Evolutionary conservation across 768 basidiomycete species (phyloP).

Genomic region (Auriscalpium microsporum): DNA sequence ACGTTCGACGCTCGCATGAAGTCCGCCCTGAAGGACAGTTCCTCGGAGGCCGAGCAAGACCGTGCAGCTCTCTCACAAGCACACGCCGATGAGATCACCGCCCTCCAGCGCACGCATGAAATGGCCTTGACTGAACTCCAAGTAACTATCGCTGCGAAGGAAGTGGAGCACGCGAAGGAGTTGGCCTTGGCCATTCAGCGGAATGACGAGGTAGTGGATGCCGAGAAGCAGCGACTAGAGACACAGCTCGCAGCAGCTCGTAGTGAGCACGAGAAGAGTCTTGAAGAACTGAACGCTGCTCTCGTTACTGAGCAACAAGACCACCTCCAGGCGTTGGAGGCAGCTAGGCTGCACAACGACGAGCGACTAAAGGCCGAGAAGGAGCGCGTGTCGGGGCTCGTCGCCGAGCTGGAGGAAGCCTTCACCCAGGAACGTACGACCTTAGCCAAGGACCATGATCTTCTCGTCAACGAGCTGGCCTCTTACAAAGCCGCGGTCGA

Average conservation of each 20-base stretch:
- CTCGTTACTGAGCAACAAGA: slow-evolving; percentile 30
- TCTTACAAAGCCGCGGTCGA: slow-evolving; percentile 39
- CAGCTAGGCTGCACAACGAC: slow-evolving; percentile 25
- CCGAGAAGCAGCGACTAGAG: not conserved
- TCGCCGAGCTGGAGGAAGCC: slow-evolving; percentile 43
- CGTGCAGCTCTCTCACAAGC: slow-evolving; percentile 23
- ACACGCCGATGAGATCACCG: slow-evolving; percentile 32
- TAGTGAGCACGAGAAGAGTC: slow-evolving; percentile 4
- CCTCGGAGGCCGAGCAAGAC: slow-evolving; percentile 24
- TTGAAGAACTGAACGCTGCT: slow-evolving; percentile 29
- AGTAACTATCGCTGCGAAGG: not conserved
- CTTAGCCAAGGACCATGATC: slow-evolving; percentile 27
- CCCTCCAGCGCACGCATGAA: slow-evolving; percentile 41
- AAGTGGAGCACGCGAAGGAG: slow-evolving; percentile 3
- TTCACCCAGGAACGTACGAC: slow-evolving; percentile 42
- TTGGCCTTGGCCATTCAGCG: not conserved
- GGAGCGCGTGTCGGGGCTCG: slow-evolving; percentile 30
- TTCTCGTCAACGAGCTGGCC: slow-evolving; percentile 44
- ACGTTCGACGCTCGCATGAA: slow-evolving; percentile 3
- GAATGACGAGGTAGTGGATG: not conserved
- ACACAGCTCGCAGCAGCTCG: slow-evolving; percentile 1
- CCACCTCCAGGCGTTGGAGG: slow-evolving; percentile 30
- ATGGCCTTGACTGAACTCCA: slow-evolving; percentile 24
- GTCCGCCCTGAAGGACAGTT: slow-evolving; percentile 8
- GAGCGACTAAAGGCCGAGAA: slow-evolving; percentile 38